Conservation (phyloP, 192 early-diverging fungal genomes). For the Allomyces javanicus region DNA sequence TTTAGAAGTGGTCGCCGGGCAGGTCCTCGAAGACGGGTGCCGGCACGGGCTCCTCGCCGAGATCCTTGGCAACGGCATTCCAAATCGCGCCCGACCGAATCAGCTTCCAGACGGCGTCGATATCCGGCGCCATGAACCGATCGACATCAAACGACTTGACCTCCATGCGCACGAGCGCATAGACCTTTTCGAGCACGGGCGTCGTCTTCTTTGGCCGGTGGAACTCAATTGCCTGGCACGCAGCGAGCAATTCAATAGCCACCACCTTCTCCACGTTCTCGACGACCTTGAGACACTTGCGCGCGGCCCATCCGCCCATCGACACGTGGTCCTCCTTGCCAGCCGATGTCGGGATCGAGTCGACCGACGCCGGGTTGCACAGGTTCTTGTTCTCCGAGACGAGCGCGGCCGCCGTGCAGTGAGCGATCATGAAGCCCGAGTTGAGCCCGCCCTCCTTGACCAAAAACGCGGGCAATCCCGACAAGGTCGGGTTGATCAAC, state of each 20-base stretch:
- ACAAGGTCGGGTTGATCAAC: constrained; percentile 4
- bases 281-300: constrained; percentile 8
- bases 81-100: constrained; percentile 1
- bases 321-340: constrained; percentile 8
- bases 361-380: constrained; percentile 8
- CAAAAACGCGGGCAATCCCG: constrained; percentile 7
- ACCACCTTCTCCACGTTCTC: constrained; percentile 9
- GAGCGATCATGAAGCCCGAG: constrained; percentile 11
- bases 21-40: too few species aligned
- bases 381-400: constrained; percentile 10
- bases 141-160: constrained; percentile 4
- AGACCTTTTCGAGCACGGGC: constrained; percentile 4
- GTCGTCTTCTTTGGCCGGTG: constrained; percentile 5
- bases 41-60: not conserved
- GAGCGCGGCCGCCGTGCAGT: constrained; percentile 9
- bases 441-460: constrained; percentile 8
- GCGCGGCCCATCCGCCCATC: constrained; percentile 9
- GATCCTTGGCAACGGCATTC: not conserved
- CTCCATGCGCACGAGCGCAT: constrained; percentile 4
- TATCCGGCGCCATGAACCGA: constrained; percentile 9
- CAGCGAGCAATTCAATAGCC: constrained; percentile 9
- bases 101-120: constrained; percentile 5
- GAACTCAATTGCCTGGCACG: constrained; percentile 8
- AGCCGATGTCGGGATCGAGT: constrained; percentile 5
- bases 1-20: too few species aligned